A percentile compares a stretch with the other conserved stretches of the same genome.
phyloP scores from a whole-genome alignment of 495 filamentous ascomycete genomes.

The Hyaloscypha hepaticicola region DNA sequence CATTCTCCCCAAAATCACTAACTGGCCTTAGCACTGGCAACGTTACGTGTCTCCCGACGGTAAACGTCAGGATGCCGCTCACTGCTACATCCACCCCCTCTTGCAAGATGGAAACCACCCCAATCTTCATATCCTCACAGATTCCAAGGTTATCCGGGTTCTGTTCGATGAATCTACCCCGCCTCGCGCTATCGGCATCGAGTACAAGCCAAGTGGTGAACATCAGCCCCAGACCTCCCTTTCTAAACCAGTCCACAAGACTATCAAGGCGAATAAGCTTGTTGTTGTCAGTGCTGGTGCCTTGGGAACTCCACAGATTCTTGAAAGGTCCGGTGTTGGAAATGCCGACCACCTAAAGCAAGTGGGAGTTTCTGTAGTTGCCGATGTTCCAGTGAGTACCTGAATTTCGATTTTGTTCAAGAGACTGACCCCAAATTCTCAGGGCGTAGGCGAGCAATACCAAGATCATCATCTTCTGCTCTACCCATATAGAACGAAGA shows the following conservation, averaged over 20 bases:
- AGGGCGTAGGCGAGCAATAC: slow-evolving; percentile 74
- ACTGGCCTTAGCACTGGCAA: slow-evolving; percentile 23
- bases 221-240: slow-evolving; percentile 25
- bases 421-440: no score
- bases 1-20: not conserved
- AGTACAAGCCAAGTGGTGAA: slow-evolving; percentile 37
- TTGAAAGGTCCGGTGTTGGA: slow-evolving; percentile 76
- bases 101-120: slow-evolving; percentile 45
- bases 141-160: slow-evolving; percentile 51
- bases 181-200: slow-evolving; percentile 44
- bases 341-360: slow-evolving; percentile 58
- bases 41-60: slow-evolving; percentile 42
- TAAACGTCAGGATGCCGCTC: slow-evolving; percentile 45
- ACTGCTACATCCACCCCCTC: slow-evolving; percentile 45
- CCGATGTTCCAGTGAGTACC: slow-evolving; percentile 53
- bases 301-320: slow-evolving; percentile 57
- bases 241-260: slow-evolving; percentile 27
- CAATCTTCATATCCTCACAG: slow-evolving; percentile 52
- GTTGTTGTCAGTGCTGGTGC: slow-evolving; percentile 61
- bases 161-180: slow-evolving; percentile 44
- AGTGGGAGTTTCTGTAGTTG: slow-evolving; percentile 68
- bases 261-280: slow-evolving; percentile 45
- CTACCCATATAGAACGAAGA: slow-evolving; percentile 31
- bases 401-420: no score
- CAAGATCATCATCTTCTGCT: slow-evolving; percentile 34